Base-by-base conservation (phyloP, 2,329 filamentous ascomycete genomes). In the Onygenales sp. region DNA sequence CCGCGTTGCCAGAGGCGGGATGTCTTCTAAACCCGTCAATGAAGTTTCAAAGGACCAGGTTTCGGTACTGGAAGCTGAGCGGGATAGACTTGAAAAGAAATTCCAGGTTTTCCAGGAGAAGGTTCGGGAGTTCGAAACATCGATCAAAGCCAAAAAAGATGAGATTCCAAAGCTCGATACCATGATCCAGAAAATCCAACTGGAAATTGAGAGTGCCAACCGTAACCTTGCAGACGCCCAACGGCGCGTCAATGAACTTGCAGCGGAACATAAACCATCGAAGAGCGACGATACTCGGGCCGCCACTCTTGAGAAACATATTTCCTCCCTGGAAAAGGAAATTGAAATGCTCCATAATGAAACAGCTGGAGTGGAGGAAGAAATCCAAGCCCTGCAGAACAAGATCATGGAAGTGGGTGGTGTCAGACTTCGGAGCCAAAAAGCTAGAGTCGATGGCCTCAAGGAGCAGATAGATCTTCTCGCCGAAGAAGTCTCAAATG, bases 401-500 rank as follows among this genome's bases (percentile, higher is more conserved):
- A 95, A 91, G 76, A 98, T 98, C 64, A 97, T 98, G 93, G 86
- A 96, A 70, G 86, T 95, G 58, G 93, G 93, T 65, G 93, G 93
- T 70, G 90, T 97, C 63, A 90, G 88, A 71, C 82, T 98, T 14
- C 85, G 93, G 52, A 82, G 85, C 14, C 92, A 98, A 67, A 91
- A 93, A 62, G 84, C 88, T 56, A 94, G 87, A 75, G 90, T 98
- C 36, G 92, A 97, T 66, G 81, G 84, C 6, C 75, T 94, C 58
- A 95, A 94, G 67, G 87, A 90, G 62, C 85, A 95, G 66, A 90
- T 97, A 53, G 77, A 85, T 47, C 82, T 84, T 10, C 79, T 94
- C 56, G 85, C 82, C 51, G 92, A 97, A 59, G 85, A 88, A 57
- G 84, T 88, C 39, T 94, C 90, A 3, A 85, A 82, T 52, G 88